These are phyloP conservation scores for Austroboletus eburneus DNA, from an alignment of 768 basidiomycete species.

Conservation along the genomic window DNA sequence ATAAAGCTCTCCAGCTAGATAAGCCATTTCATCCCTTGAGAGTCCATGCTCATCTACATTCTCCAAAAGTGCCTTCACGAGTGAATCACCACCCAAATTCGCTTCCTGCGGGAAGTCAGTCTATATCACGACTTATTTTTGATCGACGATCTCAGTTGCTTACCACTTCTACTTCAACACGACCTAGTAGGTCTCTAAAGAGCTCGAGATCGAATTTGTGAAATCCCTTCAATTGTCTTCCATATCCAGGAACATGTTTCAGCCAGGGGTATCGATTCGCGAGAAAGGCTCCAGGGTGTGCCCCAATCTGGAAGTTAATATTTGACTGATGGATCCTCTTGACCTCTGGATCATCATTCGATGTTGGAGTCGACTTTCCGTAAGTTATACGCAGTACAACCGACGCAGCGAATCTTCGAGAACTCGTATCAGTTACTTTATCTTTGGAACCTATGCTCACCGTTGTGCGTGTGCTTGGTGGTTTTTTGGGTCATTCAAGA, in stretches of 20 bases:
- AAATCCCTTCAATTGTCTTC: conserved; percentile 45
- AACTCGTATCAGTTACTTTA: not conserved
- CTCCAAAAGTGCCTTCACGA: conserved; percentile 51
- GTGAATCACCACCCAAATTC: conserved; percentile 24
- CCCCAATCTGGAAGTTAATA: conserved; percentile 19
- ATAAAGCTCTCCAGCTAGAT: conserved; percentile 56
- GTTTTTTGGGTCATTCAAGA: conserved; percentile 29
- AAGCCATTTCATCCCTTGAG: conserved; percentile 50
- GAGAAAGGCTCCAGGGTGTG: conserved; percentile 32
- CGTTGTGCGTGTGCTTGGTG: conserved; percentile 43
- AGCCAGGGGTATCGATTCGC: conserved; percentile 33
- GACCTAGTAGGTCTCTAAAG: conserved; percentile 45
- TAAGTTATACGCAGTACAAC: conserved; percentile 22
- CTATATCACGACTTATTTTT: not conserved
- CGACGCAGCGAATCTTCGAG: conserved; percentile 22
- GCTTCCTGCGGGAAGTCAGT: conserved; percentile 3
- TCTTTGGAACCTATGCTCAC: conserved; percentile 29
- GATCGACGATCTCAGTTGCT: not conserved
- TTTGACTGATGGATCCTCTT: conserved; percentile 12
- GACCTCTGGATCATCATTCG: conserved; percentile 21
- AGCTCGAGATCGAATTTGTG: conserved; percentile 47
- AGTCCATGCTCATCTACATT: conserved; percentile 43
- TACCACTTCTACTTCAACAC: conserved; percentile 44
- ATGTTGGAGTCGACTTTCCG: conserved; percentile 23
- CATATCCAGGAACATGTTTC: conserved; percentile 54